phyloP scores from a whole-genome alignment of 305 asterid genomes.

The Galium porrigens region DNA sequence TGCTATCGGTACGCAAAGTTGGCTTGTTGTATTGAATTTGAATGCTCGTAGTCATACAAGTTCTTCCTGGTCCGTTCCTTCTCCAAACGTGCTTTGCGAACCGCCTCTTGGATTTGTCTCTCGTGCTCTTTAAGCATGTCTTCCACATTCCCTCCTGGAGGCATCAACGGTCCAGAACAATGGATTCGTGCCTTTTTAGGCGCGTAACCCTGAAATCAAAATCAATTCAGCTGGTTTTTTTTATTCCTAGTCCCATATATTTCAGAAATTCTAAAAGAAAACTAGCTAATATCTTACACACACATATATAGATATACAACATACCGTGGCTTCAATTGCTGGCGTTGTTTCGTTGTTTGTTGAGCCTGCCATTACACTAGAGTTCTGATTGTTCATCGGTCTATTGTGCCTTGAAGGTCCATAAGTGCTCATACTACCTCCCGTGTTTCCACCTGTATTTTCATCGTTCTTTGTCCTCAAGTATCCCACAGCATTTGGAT shows the following conservation, averaged over 20 bases:
- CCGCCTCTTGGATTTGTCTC: conserved; percentile 75
- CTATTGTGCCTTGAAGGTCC: conserved; percentile 32
- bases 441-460: conserved; percentile 26
- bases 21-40: not conserved
- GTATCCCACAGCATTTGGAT: conserved; percentile 42
- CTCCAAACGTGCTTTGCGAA: conserved; percentile 58
- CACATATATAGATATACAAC: conserved; percentile 22
- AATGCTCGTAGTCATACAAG: conserved; percentile 17
- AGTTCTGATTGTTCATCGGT: conserved; percentile 29
- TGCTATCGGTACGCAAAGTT: not conserved
- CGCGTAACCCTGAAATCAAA: conserved; percentile 37
- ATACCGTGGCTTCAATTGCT: conserved; percentile 35
- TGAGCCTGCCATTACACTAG: conserved; percentile 24
- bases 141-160: conserved; percentile 93
- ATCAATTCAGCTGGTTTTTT: conserved; percentile 3
- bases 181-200: conserved; percentile 52
- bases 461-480: conserved; percentile 28
- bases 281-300: not conserved
- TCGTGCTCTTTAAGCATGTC: conserved; percentile 88
- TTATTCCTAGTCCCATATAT: not conserved
- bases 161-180: conserved; percentile 76
- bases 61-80: conserved; percentile 32
- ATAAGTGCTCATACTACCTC: conserved; percentile 19
- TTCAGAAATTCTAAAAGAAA: not conserved
- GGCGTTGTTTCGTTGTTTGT: conserved; percentile 23